Conservation (phyloP, 2,329 filamentous ascomycete genomes). For the Aphanocladium album region DNA sequence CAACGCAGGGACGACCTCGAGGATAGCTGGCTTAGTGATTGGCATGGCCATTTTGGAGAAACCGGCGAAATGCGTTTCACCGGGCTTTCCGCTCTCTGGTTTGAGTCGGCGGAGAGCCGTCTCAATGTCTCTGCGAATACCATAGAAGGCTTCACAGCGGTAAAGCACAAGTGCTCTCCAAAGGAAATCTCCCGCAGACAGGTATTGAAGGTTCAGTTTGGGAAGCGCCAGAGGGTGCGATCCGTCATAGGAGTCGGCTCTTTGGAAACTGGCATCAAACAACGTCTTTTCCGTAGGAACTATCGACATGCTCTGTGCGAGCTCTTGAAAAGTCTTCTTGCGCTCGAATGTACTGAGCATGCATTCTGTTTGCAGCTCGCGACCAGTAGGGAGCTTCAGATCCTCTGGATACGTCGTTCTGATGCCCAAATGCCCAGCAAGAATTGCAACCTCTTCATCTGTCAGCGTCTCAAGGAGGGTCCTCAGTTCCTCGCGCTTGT, state of each 20-base stretch:
- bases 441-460: conserved; percentile 65
- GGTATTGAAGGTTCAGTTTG: conserved; percentile 91
- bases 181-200: conserved; percentile 93
- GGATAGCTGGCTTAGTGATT: conserved; percentile 77
- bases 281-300: conserved; percentile 79
- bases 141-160: conserved; percentile 86
- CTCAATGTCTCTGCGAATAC: conserved; percentile 87
- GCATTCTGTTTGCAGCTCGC: conserved; percentile 64
- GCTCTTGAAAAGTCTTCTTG: conserved; percentile 76
- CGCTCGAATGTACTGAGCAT: conserved; percentile 72
- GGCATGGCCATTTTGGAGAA: conserved; percentile 90
- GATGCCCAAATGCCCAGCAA: conserved; percentile 70
- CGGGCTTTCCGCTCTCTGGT: conserved; percentile 59
- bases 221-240: conserved; percentile 83
- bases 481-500: conserved; percentile 72
- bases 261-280: conserved; percentile 72
- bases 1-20: conserved; percentile 76
- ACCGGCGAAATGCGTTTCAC: conserved; percentile 70
- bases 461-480: conserved; percentile 67
- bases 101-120: conserved; percentile 72
- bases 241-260: conserved; percentile 83
- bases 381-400: conserved; percentile 57
- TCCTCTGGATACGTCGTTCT: conserved; percentile 76
- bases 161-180: conserved; percentile 91
- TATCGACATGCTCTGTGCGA: conserved; percentile 62